Percentiles rank a stretch among this genome's conserved stretches.
These are phyloP conservation scores for Gastrolobium villosum DNA, from an alignment of 306 rosid species.

Conservation along the genomic window DNA sequence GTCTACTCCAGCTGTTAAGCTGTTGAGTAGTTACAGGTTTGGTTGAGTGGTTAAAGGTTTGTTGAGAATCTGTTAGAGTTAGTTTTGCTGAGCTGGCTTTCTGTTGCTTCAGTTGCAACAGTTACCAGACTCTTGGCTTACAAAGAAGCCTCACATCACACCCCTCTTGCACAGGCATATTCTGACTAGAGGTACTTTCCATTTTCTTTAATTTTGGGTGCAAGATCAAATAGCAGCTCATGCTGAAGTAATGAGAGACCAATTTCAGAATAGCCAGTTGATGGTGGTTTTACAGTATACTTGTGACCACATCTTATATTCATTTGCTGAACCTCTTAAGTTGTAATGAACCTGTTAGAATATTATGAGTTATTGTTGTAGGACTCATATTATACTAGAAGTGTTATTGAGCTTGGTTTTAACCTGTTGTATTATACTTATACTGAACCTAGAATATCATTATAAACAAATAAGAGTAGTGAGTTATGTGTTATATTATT, in stretches of 20 bases:
- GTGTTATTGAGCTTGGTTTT: not conserved
- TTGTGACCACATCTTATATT: not conserved
- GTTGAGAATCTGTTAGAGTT: too few relatives aligned
- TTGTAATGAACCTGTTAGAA: not conserved
- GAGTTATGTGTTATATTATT: not conserved
- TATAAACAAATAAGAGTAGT: not conserved
- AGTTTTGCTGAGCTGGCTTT: too few relatives aligned
- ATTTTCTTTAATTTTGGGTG: not conserved
- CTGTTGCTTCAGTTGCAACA: too few relatives aligned
- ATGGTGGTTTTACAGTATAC: not conserved
- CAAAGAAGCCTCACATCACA: too few relatives aligned
- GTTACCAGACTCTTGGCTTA: too few relatives aligned
- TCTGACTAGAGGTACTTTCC: not conserved
- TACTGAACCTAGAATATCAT: not conserved
- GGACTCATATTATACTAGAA: not conserved
- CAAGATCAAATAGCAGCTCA: not conserved
- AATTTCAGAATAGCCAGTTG: too few relatives aligned
- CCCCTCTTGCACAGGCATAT: not conserved
- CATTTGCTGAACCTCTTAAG: not conserved
- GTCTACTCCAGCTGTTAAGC: too few relatives aligned
- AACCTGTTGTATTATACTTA: not conserved
- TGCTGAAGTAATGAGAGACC: not conserved
- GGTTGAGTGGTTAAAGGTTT: too few relatives aligned
- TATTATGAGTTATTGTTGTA: not conserved
- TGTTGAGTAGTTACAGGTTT: too few relatives aligned